These are phyloP conservation scores for Chrysosporium queenslandicum DNA, from an alignment of 2,329 filamentous ascomycete species.

Conservation along the genomic window DNA sequence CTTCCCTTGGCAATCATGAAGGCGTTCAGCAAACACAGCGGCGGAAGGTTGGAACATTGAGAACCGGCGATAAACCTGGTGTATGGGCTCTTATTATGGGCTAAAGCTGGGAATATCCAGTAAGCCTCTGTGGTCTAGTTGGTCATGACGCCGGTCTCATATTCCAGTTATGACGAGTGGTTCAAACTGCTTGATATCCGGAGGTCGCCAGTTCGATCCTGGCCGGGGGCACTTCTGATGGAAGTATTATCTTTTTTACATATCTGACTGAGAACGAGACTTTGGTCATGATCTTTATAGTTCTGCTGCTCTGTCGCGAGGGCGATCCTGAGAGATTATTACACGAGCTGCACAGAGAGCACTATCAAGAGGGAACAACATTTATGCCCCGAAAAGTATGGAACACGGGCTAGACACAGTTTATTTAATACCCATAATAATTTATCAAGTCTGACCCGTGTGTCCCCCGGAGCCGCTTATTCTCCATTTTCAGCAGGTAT, in stretches of 20 bases:
- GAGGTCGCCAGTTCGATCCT: slow-evolving; percentile 18
- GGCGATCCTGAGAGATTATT: too few species aligned
- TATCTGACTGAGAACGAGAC: not conserved
- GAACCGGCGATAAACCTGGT: too few species aligned
- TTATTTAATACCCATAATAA: slow-evolving; percentile 16
- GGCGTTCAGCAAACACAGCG: too few species aligned
- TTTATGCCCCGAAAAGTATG: too few species aligned
- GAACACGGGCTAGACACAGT: too few species aligned
- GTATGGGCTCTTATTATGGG: too few species aligned
- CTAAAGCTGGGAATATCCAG: not conserved
- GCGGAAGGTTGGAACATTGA: too few species aligned
- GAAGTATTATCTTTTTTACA: not conserved
- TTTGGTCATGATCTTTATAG: too few species aligned
- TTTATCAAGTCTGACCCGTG: slow-evolving; percentile 10
- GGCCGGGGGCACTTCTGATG: slow-evolving; percentile 16
- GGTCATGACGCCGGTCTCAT: slow-evolving; percentile 18
- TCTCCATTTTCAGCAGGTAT: slow-evolving; percentile 15
- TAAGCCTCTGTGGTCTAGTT: slow-evolving; percentile 17
- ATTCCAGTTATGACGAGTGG: slow-evolving; percentile 15
- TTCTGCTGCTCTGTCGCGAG: too few species aligned
- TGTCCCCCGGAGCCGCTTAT: slow-evolving; percentile 11
- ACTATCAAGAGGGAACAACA: too few species aligned
- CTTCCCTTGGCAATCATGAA: too few species aligned
- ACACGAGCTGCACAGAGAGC: too few species aligned
- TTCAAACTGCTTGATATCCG: slow-evolving; percentile 15